phyloP scores from a whole-genome alignment of 2,329 filamentous ascomycete genomes.

The Triangularia verruculosa region DNA sequence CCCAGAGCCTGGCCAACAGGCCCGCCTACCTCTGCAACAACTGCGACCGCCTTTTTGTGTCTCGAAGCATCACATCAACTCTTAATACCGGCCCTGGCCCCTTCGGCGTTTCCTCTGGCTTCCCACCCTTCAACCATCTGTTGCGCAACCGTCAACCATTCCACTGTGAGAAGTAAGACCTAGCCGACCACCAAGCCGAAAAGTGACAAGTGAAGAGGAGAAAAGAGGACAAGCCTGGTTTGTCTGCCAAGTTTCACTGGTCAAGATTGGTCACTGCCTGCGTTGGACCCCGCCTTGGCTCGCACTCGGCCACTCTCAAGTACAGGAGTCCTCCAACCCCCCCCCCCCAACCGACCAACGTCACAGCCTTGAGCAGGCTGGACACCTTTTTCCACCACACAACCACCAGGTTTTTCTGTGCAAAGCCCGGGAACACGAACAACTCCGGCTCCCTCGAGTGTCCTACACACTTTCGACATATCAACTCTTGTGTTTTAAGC shows the following conservation, averaged over 20 bases:
- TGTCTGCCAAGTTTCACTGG: conserved; percentile 23
- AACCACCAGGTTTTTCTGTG: conserved; percentile 9
- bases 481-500: conserved; percentile 1
- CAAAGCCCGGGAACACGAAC: neutral
- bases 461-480: neutral
- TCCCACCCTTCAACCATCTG: neutral
- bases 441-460: neutral
- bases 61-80: conserved; percentile 4
- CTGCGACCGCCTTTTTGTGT: conserved; percentile 2
- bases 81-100: conserved; percentile 17
- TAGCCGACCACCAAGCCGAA: neutral
- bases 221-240: conserved; percentile 8
- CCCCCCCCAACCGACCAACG: conserved; percentile 20
- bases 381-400: conserved; percentile 11
- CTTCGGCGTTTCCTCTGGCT: neutral
- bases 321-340: conserved; percentile 18
- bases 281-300: conserved; percentile 21
- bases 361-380: conserved; percentile 24
- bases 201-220: conserved; percentile 6
- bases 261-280: conserved; percentile 23
- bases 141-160: neutral
- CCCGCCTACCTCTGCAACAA: conserved; percentile 2
- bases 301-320: conserved; percentile 7
- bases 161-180: conserved; percentile 1
- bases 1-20: conserved; percentile 15